Evolutionary conservation across 306 rosid genomes (phyloP), one percentile per base, ranked within the genome.

Genomic region (Quercus variabilis): DNA sequence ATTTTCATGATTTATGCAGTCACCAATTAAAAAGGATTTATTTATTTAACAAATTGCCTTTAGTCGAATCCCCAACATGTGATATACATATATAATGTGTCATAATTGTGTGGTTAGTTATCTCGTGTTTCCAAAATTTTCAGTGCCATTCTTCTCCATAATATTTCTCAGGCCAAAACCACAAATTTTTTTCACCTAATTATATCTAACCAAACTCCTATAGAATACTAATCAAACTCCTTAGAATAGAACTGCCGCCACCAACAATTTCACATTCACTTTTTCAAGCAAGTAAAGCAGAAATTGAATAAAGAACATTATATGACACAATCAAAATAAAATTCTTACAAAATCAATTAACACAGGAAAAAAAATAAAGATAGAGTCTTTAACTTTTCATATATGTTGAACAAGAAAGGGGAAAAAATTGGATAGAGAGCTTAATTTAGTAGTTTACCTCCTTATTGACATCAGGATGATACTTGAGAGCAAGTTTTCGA

Each of bases 381-480:
- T 19, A 7, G 4, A 65, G 20, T 14, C 12, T 19, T 31, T 31
- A 17, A 17, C 14, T 30, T 17, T 17, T 7, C 51, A 5, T 12
- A 65, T 31, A 17, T 12, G 38, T 9, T 30, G 49, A 33, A 56
- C 3, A 21, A 69, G 1, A 26, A 46, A 68, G 9, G 33, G 52
- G 21, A 52, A 33, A 43, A 15, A 63, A 71, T 25, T 23, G 58
- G 56, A 76, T 17, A 5, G 19, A 73, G 68, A 20, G 17, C 31
- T 18, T 33, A 83, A 60, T 43, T 60, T 52, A 78, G 10, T 5
- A 33, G 73, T 49, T 65, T 83, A 92, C 99, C 99, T 93, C 88
- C 85, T 93, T 95, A 80, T 95, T 95, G 55, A 93, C 99, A 88
- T 95, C 99, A 19, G 99, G 99, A 51, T 95, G 99, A 83, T 80